Percentiles rank a stretch among this genome's conserved stretches.
Evolutionary conservation across 768 basidiomycete genomes (phyloP).

Genomic region (Tephrocybe sp.): DNA sequence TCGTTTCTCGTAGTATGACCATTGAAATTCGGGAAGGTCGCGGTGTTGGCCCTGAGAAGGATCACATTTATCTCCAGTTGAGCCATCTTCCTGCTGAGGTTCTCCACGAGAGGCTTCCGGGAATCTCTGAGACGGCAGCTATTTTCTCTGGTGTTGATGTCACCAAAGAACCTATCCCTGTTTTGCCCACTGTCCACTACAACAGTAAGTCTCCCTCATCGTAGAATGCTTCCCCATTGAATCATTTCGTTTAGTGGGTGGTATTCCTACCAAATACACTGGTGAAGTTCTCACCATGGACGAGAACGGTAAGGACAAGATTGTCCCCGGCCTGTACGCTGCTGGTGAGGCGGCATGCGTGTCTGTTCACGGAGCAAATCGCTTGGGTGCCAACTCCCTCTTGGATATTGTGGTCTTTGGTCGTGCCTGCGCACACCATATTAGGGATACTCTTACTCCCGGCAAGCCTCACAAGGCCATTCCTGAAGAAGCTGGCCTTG

Average conservation of each 20-base stretch:
- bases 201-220: slow-evolving; percentile 66
- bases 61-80: slow-evolving; percentile 95
- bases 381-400: slow-evolving; percentile 98
- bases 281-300: slow-evolving; percentile 93
- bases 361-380: slow-evolving; percentile 98
- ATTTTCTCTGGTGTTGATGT: slow-evolving; percentile 99
- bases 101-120: slow-evolving; percentile 93
- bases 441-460: slow-evolving; percentile 84
- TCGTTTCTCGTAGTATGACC: slow-evolving; percentile 99
- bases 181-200: slow-evolving; percentile 97
- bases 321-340: slow-evolving; percentile 96
- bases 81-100: slow-evolving; percentile 96
- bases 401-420: slow-evolving; percentile 99
- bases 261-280: slow-evolving; percentile 98
- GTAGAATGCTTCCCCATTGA: neutral
- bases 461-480: slow-evolving; percentile 90
- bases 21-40: slow-evolving; percentile 98
- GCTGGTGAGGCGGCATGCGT: slow-evolving; percentile 99
- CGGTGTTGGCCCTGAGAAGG: slow-evolving; percentile 97
- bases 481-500: slow-evolving; percentile 79
- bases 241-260: slow-evolving; percentile 70
- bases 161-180: slow-evolving; percentile 99
- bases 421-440: slow-evolving; percentile 98
- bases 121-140: slow-evolving; percentile 98
- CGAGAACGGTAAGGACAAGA: slow-evolving; percentile 84